A percentile compares a stretch with the other conserved stretches of the same genome.
These are phyloP conservation scores for Spatholobus suberectus DNA, from an alignment of 306 rosid species.

Conservation along the genomic window DNA sequence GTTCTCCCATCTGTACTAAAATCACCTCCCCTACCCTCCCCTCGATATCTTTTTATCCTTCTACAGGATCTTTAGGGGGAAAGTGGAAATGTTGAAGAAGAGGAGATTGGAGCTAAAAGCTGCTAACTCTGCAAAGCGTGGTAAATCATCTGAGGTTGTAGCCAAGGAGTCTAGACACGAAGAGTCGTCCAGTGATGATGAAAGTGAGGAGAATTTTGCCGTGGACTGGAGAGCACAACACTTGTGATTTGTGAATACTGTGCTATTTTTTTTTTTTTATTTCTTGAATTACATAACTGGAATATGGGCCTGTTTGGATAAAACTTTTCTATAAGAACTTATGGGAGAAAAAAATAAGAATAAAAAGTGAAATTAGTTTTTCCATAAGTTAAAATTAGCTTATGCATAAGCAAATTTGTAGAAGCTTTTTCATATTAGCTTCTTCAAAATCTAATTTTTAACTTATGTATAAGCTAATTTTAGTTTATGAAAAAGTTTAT, in stretches of 20 bases:
- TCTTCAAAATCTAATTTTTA: no score
- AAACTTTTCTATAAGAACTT: no score
- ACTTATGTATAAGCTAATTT: no score
- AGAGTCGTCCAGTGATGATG: slow-evolving; percentile 78
- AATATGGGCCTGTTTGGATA: no score
- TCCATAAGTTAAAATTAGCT: no score
- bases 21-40: neutral
- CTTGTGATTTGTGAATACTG: slow-evolving; percentile 59
- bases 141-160: slow-evolving; percentile 49
- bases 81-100: slow-evolving; percentile 75
- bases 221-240: slow-evolving; percentile 99
- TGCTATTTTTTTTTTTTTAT: neutral
- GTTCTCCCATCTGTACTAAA: slow-evolving; percentile 15
- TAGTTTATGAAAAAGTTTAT: no score
- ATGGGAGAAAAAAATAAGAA: no score
- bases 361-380: no score
- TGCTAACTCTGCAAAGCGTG: slow-evolving; percentile 57
- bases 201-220: slow-evolving; percentile 72
- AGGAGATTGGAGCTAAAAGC: slow-evolving; percentile 73
- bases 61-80: slow-evolving; percentile 67
- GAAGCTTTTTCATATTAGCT: no score
- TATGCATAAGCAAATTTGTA: no score
- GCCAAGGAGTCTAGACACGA: slow-evolving; percentile 52
- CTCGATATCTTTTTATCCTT: neutral
- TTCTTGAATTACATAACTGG: slow-evolving; percentile 28